These are phyloP conservation scores for Mucor racemosus DNA, from an alignment of 371 early-diverging fungal species.

Conservation along the genomic window DNA sequence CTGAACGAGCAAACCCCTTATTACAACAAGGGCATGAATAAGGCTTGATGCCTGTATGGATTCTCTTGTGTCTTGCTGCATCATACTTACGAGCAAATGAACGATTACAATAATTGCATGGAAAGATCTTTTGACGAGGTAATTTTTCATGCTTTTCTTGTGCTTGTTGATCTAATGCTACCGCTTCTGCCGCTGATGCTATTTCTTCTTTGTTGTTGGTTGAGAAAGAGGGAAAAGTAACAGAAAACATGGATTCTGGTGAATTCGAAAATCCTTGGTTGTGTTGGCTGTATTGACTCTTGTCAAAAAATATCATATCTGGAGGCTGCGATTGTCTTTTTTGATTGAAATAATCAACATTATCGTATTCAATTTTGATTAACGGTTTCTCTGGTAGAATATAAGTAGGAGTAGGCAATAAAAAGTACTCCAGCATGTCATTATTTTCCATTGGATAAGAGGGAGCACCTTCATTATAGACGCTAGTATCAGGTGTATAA, in stretches of 20 bases:
- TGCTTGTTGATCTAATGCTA: background rate
- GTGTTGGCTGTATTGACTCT: background rate
- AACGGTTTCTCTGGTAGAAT: background rate
- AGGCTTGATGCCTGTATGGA: slow-evolving; percentile 70
- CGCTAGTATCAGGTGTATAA: background rate
- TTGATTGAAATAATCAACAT: background rate
- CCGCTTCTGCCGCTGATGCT: background rate
- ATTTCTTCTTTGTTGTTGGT: background rate
- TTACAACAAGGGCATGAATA: slow-evolving; percentile 62
- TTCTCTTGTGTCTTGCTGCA: slow-evolving; percentile 46
- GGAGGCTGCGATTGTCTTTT: background rate
- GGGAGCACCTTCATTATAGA: background rate
- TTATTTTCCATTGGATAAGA: background rate
- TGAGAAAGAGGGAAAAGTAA: background rate
- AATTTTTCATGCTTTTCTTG: slow-evolving; percentile 33
- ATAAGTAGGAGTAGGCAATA: background rate
- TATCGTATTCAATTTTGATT: background rate
- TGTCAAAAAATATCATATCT: background rate
- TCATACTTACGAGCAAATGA: slow-evolving; percentile 52
- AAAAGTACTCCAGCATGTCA: background rate
- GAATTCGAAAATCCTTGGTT: background rate
- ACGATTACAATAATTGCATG: slow-evolving; percentile 12
- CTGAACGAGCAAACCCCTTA: slow-evolving; percentile 68
- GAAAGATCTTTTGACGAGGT: slow-evolving; percentile 3
- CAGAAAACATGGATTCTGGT: background rate